Evolutionary conservation across 2,329 filamentous ascomycete genomes (phyloP).

Genomic region (Saccharata proteae): DNA sequence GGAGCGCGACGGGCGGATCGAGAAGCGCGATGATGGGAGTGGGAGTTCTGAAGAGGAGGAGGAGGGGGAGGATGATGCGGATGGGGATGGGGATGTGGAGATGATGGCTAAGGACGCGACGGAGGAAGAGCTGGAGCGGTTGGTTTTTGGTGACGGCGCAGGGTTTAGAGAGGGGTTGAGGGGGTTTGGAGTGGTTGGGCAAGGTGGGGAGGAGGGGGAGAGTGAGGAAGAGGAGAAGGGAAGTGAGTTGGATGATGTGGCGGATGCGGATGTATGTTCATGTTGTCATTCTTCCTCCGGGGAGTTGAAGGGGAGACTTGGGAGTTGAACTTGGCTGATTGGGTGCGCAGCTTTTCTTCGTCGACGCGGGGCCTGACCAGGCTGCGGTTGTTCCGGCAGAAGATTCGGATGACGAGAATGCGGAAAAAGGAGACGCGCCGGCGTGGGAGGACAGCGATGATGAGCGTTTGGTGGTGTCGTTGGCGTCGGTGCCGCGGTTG

Average conservation of each 20-base stretch:
- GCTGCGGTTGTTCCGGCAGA: slow-evolving; percentile 26
- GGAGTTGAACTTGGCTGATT: slow-evolving; percentile 1
- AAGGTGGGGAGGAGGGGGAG: slow-evolving; percentile 29
- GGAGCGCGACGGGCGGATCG: no score
- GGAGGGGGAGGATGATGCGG: background rate
- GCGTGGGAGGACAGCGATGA: slow-evolving; percentile 96
- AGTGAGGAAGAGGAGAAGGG: slow-evolving; percentile 36
- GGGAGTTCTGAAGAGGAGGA: no score
- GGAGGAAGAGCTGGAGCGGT: slow-evolving; percentile 73
- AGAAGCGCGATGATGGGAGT: no score
- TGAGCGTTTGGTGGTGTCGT: slow-evolving; percentile 71
- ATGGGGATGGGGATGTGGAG: slow-evolving; percentile 10
- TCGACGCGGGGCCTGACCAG: slow-evolving; percentile 52
- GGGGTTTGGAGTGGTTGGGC: slow-evolving; percentile 37
- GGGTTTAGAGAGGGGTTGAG: slow-evolving; percentile 69
- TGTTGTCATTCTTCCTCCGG: background rate
- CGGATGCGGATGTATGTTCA: slow-evolving; percentile 54
- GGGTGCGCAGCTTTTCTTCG: slow-evolving; percentile 55
- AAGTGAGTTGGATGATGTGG: slow-evolving; percentile 47
- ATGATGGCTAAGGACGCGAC: slow-evolving; percentile 61
- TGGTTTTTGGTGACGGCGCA: slow-evolving; percentile 80
- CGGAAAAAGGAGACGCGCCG: slow-evolving; percentile 33
- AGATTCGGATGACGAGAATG: slow-evolving; percentile 25
- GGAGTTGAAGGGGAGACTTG: no score
- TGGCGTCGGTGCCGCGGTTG: slow-evolving; percentile 62